A percentile compares a stretch with the other conserved stretches of the same genome.
phyloP scores from a whole-genome alignment of 2,329 filamentous ascomycete species.

The Alternaria hordeiaustralica region DNA sequence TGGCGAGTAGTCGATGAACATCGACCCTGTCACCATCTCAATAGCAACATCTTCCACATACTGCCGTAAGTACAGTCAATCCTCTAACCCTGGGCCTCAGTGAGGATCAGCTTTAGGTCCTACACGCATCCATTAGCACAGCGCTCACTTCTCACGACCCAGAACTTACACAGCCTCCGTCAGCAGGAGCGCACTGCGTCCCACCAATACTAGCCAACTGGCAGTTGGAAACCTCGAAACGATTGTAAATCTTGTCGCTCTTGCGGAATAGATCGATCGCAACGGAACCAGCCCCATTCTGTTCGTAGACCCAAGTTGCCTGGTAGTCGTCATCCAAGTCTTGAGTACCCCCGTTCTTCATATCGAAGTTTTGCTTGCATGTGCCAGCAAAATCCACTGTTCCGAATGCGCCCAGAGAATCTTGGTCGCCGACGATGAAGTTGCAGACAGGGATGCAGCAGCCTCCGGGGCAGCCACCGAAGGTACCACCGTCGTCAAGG shows the following conservation, averaged over 20 bases:
- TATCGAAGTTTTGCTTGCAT: not conserved
- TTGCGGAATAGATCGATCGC: not conserved
- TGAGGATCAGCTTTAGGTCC: not conserved
- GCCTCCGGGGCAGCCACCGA: not conserved
- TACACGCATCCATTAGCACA: not conserved
- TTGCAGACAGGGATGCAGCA: not conserved
- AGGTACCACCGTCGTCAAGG: not conserved
- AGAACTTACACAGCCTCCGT: not conserved
- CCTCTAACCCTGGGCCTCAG: not conserved
- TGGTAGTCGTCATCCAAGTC: not conserved
- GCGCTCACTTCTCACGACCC: not conserved
- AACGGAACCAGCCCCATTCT: not conserved
- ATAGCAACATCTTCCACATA: not conserved
- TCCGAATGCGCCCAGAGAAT: not conserved
- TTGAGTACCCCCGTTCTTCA: not conserved
- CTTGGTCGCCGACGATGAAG: not conserved
- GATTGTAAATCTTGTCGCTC: not conserved
- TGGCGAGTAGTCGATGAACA: not conserved
- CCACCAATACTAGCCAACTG: not conserved
- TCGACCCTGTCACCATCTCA: not conserved
- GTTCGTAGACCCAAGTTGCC: not conserved
- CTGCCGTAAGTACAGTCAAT: not conserved
- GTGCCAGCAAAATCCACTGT: not conserved
- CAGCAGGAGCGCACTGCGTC: not conserved
- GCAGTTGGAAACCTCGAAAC: not conserved